A percentile compares a stretch with the other conserved stretches of the same genome.
These are phyloP conservation scores for Zasmidium citrigriseum DNA, from an alignment of 2,329 filamentous ascomycete genomes.

Conservation along the genomic window DNA sequence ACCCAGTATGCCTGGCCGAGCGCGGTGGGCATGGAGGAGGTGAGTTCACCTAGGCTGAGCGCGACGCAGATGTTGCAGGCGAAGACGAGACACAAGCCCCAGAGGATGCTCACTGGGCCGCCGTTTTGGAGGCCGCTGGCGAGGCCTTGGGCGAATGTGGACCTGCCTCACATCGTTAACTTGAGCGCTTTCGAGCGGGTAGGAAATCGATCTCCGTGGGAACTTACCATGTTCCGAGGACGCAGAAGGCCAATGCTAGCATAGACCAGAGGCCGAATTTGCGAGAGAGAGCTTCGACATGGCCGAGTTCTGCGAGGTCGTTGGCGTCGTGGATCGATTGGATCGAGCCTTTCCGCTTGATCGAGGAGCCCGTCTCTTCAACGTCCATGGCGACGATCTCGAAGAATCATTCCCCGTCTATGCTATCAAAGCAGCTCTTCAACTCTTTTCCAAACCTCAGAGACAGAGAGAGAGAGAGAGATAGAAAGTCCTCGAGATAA, in stretches of 20 bases:
- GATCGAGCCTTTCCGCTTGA: slow-evolving; percentile 8
- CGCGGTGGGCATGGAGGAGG: slow-evolving; percentile 61
- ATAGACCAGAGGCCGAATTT: slow-evolving; percentile 59
- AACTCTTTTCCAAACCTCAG: too few relatives aligned
- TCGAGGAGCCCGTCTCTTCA: slow-evolving; percentile 5
- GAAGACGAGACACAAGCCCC: slow-evolving; percentile 57
- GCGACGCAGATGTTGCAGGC: slow-evolving; percentile 54
- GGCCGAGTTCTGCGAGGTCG: slow-evolving; percentile 44
- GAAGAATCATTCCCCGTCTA: too few relatives aligned
- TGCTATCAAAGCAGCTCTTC: too few relatives aligned
- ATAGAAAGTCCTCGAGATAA: too few relatives aligned
- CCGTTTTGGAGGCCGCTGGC: slow-evolving; percentile 57
- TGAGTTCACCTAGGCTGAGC: slow-evolving; percentile 57
- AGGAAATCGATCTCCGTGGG: too few relatives aligned
- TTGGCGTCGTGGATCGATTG: slow-evolving; percentile 37
- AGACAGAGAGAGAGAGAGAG: too few relatives aligned
- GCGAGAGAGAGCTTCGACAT: slow-evolving; percentile 44
- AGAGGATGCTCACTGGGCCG: slow-evolving; percentile 56
- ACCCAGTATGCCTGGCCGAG: slow-evolving; percentile 63
- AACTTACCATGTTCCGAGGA: slow-evolving; percentile 56
- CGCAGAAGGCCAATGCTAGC: slow-evolving; percentile 59
- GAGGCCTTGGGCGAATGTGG: slow-evolving; percentile 57
- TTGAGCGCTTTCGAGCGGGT: too few relatives aligned
- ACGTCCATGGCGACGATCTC: slow-evolving; percentile 9
- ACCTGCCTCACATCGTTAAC: slow-evolving; percentile 21